phyloP scores from a whole-genome alignment of 2,329 filamentous ascomycete genomes.

The Dactylellina leptospora region DNA sequence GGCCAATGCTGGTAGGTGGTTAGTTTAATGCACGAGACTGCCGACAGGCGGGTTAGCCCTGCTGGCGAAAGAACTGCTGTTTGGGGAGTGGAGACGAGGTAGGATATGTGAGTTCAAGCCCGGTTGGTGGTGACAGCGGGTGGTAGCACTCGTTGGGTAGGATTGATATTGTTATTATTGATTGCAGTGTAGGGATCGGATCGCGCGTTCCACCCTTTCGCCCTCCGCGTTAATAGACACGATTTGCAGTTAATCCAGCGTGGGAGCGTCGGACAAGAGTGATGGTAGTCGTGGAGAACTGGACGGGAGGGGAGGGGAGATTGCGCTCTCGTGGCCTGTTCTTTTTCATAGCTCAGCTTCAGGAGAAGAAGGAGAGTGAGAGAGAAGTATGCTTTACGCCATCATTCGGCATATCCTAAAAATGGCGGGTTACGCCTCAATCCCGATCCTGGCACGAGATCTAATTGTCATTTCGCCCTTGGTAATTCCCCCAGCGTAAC shows the following conservation, averaged over 20 bases:
- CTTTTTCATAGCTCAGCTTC: conserved; percentile 32
- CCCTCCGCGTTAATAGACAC: conserved; percentile 26
- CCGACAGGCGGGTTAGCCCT: conserved; percentile 43
- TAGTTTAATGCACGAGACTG: conserved; percentile 37
- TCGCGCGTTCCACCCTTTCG: conserved; percentile 31
- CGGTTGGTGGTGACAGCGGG: conserved; percentile 43
- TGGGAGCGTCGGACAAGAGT: conserved; percentile 4
- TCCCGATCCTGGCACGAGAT: conserved; percentile 16
- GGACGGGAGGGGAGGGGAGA: conserved; percentile 14
- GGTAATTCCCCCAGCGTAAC: conserved; percentile 41
- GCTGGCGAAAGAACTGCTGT: conserved; percentile 38
- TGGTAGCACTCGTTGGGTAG: conserved; percentile 52
- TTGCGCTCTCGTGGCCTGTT: conserved; percentile 9
- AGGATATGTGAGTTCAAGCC: conserved; percentile 51
- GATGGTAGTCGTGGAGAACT: neutral
- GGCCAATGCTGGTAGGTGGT: conserved; percentile 40
- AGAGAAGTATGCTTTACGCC: conserved; percentile 27
- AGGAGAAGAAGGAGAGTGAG: no score
- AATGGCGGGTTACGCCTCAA: conserved; percentile 45
- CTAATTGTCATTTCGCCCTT: conserved; percentile 42
- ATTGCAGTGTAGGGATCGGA: conserved; percentile 29
- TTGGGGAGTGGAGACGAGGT: conserved; percentile 52
- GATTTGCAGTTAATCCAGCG: neutral
- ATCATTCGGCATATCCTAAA: conserved; percentile 31
- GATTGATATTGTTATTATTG: no score